Base-by-base conservation (phyloP, 495 filamentous ascomycete genomes). In the Lichenothelia convexa region DNA sequence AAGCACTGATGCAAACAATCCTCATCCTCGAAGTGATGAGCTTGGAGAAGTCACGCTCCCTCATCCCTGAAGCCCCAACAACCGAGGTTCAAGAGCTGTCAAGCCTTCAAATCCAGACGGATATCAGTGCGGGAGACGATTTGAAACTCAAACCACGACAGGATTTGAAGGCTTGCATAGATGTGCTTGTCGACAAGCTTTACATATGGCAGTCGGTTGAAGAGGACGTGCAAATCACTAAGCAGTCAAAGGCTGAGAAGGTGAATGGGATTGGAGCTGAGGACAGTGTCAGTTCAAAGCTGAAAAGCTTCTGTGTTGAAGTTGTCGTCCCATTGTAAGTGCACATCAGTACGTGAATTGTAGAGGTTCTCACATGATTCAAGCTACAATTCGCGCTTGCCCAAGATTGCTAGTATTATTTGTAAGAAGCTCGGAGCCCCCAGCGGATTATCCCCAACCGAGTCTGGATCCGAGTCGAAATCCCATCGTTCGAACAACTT, bases 131-230 rank as follows among this genome's bases (percentile, higher is more conserved):
- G n/a, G n/a, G n/a, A n/a, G n/a, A n/a, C n/a, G n/a, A n/a, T n/a
- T n/a, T n/a, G n/a, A 66, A 60, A 36, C 17, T 52, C 8, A 75
- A 71, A 49, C 73, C 68, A 40, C 38, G 46, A 0, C 67, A 68
- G 39, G 65, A 80, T 49, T 52, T 78, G 13, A 59, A 61, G 18
- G 54, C 75, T 1, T 64, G 85, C 16, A 63, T 97, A 5, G 87
- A 95, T 46, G 58, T 92, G 3, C 73, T 92, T 34, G 68, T 92
- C 8, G 91, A 97, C 51, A 72, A 84, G 22, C 63, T 97, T 17
- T 91, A 84, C 50, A 97, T 97, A 26, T 97, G 91, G 91, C 85
- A 93, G 48, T 82, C 84, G n/a, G 71, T 80, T 35, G 66, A 69
- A 8, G 17, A 49, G 30, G 53, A 64, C 4, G 71, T 72, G 18